Base-by-base conservation (phyloP, 2,329 filamentous ascomycete species). In the Ilyonectria sp. region DNA sequence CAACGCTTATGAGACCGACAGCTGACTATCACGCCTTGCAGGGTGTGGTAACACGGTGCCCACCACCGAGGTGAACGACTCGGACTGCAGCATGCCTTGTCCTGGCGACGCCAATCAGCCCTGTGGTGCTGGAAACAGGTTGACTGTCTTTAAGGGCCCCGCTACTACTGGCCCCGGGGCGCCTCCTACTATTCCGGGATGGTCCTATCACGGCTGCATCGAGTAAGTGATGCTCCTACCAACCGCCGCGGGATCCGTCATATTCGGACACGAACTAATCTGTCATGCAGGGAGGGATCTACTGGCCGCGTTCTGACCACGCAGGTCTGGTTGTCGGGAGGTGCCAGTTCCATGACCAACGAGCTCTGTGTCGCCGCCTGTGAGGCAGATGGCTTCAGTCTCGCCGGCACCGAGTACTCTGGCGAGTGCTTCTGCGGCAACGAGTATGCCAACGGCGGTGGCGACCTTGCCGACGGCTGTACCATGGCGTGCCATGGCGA, bases 361-460 rank as follows among this genome's bases (percentile, higher is more conserved):
- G 82, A 80, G 55, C 82, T 81, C 23, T 89, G 87, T 72, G 80
- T 87, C 55, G 75, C 79, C 6, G 84, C 85, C 75, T 90, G 88
- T 76, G 77, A 82, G 8, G 70, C 63, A 7, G 76, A 78, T 13
- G 81, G 82, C 17, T 85, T 80, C 73, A 72, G 71, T 7, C 80
- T 86, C 49, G 86, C 86, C 7, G 87, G 86, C 7, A 79, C 87
- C 1, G 86, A 89, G 74, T 87, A 85, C 70, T 80, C 78, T 23
- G 78, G 79, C n/a, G 83, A 89, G 75, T 90, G 87, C 78, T 89
- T 84, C 79, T 90, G 86, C 71, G 84, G 81, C 54, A 77, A 80
- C 62, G 70, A 74, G 29, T 65, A 65, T n/a, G 21, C 56, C 62
- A 65, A 65, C 40, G 56, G 49, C n/a, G 62, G 62, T 6, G 62